These are phyloP conservation scores for Onygena corvina DNA, from an alignment of 2,329 filamentous ascomycete genomes.

Conservation along the genomic window DNA sequence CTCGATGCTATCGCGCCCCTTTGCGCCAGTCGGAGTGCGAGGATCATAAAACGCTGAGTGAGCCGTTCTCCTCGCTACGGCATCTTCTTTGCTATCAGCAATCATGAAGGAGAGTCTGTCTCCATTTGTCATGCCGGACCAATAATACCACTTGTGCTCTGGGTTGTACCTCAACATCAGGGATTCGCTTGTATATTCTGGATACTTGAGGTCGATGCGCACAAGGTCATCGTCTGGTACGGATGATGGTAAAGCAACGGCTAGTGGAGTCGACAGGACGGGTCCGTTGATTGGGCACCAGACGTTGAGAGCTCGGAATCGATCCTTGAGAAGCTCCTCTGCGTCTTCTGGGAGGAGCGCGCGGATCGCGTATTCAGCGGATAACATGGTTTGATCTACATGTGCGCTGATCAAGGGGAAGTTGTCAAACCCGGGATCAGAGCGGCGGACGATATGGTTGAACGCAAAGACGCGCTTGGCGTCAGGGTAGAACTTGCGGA, in stretches of 20 bases:
- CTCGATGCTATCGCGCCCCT: slow-evolving; percentile 75
- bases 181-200: slow-evolving; percentile 59
- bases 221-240: slow-evolving; percentile 54
- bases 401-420: slow-evolving; percentile 62
- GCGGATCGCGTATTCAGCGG: slow-evolving; percentile 52
- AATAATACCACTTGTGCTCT: slow-evolving; percentile 63
- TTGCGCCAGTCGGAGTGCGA: slow-evolving; percentile 55
- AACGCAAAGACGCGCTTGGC: slow-evolving; percentile 60
- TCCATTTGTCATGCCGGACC: slow-evolving; percentile 61
- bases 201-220: slow-evolving; percentile 62
- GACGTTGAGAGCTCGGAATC: slow-evolving; percentile 77
- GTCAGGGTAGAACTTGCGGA: slow-evolving; percentile 56
- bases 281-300: slow-evolving; percentile 59
- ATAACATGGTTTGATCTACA: slow-evolving; percentile 65
- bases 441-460: slow-evolving; percentile 76
- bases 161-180: slow-evolving; percentile 53
- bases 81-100: slow-evolving; percentile 51
- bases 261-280: slow-evolving; percentile 46
- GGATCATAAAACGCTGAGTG: slow-evolving; percentile 74
- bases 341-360: slow-evolving; percentile 57
- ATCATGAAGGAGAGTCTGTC: slow-evolving; percentile 69
- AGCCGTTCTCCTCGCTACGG: slow-evolving; percentile 40
- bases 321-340: slow-evolving; percentile 49
- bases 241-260: slow-evolving; percentile 44
- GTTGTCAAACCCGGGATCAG: slow-evolving; percentile 46